Evolutionary conservation across 139 green algal genomes (phyloP).

Genomic region (Coelastrella sp.): DNA sequence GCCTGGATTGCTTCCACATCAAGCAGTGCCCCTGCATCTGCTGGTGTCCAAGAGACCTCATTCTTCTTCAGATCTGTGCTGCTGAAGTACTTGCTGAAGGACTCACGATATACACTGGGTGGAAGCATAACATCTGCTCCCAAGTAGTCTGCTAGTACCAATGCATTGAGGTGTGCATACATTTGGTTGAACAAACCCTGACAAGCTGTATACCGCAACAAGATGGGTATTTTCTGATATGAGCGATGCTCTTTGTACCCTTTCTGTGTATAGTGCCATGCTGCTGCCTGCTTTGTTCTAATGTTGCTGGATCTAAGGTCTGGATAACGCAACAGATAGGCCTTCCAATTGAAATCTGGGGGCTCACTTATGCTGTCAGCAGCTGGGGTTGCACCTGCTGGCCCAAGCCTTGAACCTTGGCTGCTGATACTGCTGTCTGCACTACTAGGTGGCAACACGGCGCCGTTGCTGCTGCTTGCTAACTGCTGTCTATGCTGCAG

Average conservation of each 20-base stretch:
- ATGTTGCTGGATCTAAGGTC: constrained; percentile 59
- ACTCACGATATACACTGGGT: constrained; percentile 63
- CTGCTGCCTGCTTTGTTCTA: constrained; percentile 45
- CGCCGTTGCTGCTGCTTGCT: constrained; percentile 2
- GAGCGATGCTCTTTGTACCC: constrained; percentile 59
- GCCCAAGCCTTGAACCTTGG: not conserved
- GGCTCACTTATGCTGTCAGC: constrained; percentile 34
- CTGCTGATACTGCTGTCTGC: constrained; percentile 2
- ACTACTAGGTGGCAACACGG: constrained; percentile 12
- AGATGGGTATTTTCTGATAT: constrained; percentile 62
- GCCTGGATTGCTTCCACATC: constrained; percentile 60
- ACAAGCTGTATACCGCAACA: constrained; percentile 79
- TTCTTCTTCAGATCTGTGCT: constrained; percentile 65
- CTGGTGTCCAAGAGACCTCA: constrained; percentile 69
- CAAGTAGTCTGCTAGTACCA: constrained; percentile 67
- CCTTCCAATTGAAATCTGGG: constrained; percentile 66
- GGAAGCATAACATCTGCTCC: constrained; percentile 73
- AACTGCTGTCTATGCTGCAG: constrained; percentile 15
- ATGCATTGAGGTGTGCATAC: constrained; percentile 76
- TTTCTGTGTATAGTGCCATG: constrained; percentile 62
- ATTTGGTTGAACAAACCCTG: constrained; percentile 84
- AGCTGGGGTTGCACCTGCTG: not conserved
- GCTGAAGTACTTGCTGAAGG: constrained; percentile 71
- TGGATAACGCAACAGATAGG: constrained; percentile 71
- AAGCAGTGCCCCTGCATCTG: constrained; percentile 58